These are phyloP conservation scores for Chytriomyces hyalinus DNA, from an alignment of 192 early-diverging fungal genomes.

Conservation along the genomic window DNA sequence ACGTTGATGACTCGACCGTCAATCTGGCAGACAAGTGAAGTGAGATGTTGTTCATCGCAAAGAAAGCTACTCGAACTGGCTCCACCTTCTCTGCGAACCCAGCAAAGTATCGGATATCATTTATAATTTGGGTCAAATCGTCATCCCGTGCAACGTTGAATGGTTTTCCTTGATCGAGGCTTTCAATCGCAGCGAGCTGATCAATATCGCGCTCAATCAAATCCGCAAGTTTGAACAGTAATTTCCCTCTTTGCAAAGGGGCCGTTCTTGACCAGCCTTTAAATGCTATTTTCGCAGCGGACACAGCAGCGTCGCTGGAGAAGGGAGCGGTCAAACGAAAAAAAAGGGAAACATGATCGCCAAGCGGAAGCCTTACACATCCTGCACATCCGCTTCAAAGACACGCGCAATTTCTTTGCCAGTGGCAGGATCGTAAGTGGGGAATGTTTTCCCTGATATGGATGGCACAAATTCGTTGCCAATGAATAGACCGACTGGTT, in stretches of 20 bases:
- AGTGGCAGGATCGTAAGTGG: conserved; percentile 2
- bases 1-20: conserved; percentile 41
- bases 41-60: too few relatives aligned
- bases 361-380: background rate
- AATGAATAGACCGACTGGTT: background rate
- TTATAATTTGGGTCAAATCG: conserved; percentile 3
- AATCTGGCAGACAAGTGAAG: background rate
- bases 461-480: conserved; percentile 10
- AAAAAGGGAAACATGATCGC: background rate
- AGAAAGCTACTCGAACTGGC: too few relatives aligned
- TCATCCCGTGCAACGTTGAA: conserved; percentile 8
- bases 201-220: conserved; percentile 44
- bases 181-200: conserved; percentile 47
- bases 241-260: conserved; percentile 25
- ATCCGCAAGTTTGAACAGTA: conserved; percentile 49
- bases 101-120: conserved; percentile 33
- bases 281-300: conserved; percentile 5
- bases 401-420: background rate
- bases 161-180: conserved; percentile 50
- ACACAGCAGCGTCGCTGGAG: background rate
- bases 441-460: background rate
- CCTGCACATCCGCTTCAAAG: background rate
- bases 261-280: conserved; percentile 24
- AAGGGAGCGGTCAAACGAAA: background rate
- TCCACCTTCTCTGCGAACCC: conserved; percentile 44